Conservation (phyloP, 2,329 filamentous ascomycete genomes). For the Penicillium psychrosexuale region DNA sequence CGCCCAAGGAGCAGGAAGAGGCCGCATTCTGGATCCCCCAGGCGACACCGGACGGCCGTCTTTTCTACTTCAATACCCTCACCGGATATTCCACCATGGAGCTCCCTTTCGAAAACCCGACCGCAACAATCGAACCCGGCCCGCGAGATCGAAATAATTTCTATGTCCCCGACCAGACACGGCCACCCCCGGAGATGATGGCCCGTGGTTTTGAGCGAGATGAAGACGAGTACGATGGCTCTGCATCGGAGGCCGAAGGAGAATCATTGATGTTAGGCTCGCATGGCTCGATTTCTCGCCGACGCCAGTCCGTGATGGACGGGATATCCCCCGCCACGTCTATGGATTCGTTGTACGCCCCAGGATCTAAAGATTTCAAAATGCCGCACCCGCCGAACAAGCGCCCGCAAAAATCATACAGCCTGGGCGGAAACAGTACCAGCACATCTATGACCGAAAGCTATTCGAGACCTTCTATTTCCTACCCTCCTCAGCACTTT, state of each 20-base stretch:
- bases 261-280: slow-evolving; percentile 69
- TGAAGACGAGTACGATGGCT: slow-evolving; percentile 89
- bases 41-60: slow-evolving; percentile 83
- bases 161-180: slow-evolving; percentile 81
- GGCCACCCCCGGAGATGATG: slow-evolving; percentile 87
- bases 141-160: slow-evolving; percentile 87
- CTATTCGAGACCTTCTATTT: slow-evolving; percentile 42
- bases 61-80: slow-evolving; percentile 98
- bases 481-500: slow-evolving; percentile 71
- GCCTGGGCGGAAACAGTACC: slow-evolving; percentile 49
- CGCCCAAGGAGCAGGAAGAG: slow-evolving; percentile 66
- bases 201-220: slow-evolving; percentile 76
- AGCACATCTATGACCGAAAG: slow-evolving; percentile 56
- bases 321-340: slow-evolving; percentile 82
- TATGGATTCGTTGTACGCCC: slow-evolving; percentile 82
- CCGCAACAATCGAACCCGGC: slow-evolving; percentile 73
- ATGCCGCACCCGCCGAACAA: slow-evolving; percentile 18
- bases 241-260: slow-evolving; percentile 81
- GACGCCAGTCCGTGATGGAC: slow-evolving; percentile 65
- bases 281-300: slow-evolving; percentile 63
- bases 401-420: slow-evolving; percentile 24
- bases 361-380: slow-evolving; percentile 57
- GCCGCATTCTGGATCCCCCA: slow-evolving; percentile 99
- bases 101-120: slow-evolving; percentile 85
- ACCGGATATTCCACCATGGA: slow-evolving; percentile 95